These are phyloP conservation scores for Metarhizium robertsii DNA, from an alignment of 2,329 filamentous ascomycete genomes.

Conservation along the genomic window DNA sequence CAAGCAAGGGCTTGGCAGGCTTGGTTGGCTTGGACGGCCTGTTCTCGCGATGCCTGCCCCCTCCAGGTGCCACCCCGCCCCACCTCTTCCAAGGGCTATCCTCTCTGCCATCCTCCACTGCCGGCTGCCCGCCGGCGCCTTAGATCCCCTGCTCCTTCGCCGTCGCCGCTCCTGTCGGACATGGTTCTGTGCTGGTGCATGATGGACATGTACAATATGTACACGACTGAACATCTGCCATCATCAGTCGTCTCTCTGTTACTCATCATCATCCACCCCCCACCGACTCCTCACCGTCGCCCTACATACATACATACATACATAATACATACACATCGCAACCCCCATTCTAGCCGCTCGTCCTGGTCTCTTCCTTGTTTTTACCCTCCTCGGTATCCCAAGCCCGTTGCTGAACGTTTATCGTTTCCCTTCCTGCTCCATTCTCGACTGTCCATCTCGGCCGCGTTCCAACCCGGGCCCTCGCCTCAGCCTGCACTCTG, in stretches of 20 bases:
- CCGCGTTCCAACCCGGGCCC: background rate
- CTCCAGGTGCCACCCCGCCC: background rate
- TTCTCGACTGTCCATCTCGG: background rate
- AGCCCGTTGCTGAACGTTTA: no score
- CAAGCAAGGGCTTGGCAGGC: background rate
- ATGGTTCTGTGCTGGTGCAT: background rate
- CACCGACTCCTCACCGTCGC: no score
- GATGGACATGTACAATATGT: no score
- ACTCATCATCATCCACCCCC: no score
- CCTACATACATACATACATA: no score
- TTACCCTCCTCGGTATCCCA: no score
- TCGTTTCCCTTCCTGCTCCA: no score
- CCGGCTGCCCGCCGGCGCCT: background rate
- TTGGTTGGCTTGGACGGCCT: background rate
- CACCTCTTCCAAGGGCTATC: background rate
- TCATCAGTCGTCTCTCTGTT: no score
- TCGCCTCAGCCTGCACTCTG: background rate
- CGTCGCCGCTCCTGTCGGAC: conserved; percentile 2
- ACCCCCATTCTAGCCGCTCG: no score
- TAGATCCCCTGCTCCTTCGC: background rate
- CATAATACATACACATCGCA: no score
- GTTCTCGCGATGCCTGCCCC: background rate
- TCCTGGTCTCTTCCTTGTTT: no score
- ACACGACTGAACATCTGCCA: no score
- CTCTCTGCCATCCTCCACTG: background rate